Percentiles rank a stretch among this genome's conserved stretches.
phyloP scores from a whole-genome alignment of 2,329 filamentous ascomycete species.

The Aspergillus pseudoviridinutans region DNA sequence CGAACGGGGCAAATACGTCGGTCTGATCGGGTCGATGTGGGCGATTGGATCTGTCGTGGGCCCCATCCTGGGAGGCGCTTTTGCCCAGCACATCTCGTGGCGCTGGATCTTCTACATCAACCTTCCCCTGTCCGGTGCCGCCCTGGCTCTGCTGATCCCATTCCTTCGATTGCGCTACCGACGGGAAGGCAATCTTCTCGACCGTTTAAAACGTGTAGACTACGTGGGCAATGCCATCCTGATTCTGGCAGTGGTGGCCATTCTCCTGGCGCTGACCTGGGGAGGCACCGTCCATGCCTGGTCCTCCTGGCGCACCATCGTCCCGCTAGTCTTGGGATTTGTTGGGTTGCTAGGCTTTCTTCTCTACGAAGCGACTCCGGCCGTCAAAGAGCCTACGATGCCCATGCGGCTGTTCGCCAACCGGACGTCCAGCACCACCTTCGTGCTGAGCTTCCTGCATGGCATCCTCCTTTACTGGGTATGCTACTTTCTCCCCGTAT shows the following conservation, averaged over 20 bases:
- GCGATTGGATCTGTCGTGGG: constrained; percentile 45
- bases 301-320: constrained; percentile 25
- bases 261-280: constrained; percentile 30
- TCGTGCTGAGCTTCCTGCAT: constrained; percentile 12
- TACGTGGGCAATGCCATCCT: constrained; percentile 28
- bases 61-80: constrained; percentile 37
- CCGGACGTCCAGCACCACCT: constrained; percentile 27
- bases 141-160: constrained; percentile 19
- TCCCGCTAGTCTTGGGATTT: constrained; percentile 27
- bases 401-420: constrained; percentile 44
- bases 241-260: constrained; percentile 20
- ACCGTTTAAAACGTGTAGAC: constrained; percentile 22
- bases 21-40: constrained; percentile 16
- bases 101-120: constrained; percentile 32
- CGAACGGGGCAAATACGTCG: constrained; percentile 27
- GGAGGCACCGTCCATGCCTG: constrained; percentile 29
- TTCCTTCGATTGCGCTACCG: constrained; percentile 19
- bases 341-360: constrained; percentile 21
- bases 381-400: constrained; percentile 33
- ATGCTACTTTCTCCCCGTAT: constrained; percentile 41
- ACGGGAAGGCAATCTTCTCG: not conserved
- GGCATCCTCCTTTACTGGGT: constrained; percentile 12
- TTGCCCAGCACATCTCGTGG: constrained; percentile 21
- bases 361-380: constrained; percentile 11
- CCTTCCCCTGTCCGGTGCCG: constrained; percentile 22